A percentile compares a stretch with the other conserved stretches of the same genome.
phyloP scores from a whole-genome alignment of 768 basidiomycete species.

The Boletus pseudopeckii region DNA sequence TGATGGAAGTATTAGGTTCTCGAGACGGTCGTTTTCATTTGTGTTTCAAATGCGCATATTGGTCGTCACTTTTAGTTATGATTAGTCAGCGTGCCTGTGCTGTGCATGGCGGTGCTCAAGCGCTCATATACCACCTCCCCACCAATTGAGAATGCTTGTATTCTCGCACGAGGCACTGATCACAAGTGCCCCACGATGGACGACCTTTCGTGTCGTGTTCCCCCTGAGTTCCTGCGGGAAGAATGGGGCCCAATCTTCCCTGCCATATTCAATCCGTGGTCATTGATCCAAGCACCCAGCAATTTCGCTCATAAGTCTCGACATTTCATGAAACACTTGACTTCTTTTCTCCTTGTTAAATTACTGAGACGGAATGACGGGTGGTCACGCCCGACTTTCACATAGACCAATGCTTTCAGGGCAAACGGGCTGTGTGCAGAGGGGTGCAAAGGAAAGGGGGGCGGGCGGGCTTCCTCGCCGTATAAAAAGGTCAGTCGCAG shows the following conservation, averaged over 20 bases:
- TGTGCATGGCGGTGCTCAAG: too few species aligned
- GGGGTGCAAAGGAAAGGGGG: neutral
- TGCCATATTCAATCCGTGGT: too few species aligned
- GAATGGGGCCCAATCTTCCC: neutral
- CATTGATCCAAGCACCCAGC: neutral
- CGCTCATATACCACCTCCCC: too few species aligned
- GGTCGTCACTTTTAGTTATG: too few species aligned
- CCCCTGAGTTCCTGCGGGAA: neutral
- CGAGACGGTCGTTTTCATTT: neutral
- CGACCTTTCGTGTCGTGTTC: neutral
- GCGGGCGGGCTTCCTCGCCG: neutral
- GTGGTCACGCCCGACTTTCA: neutral
- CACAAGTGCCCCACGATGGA: neutral
- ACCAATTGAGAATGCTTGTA: neutral
- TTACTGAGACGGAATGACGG: neutral
- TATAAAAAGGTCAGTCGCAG: conserved; percentile 8
- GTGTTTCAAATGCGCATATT: too few species aligned
- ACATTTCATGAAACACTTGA: too few species aligned
- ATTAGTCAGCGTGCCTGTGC: neutral
- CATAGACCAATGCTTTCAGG: too few species aligned
- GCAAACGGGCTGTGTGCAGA: neutral
- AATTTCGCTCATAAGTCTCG: neutral
- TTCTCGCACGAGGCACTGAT: neutral
- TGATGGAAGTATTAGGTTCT: neutral
- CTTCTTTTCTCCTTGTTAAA: neutral